Percentiles rank a stretch among this genome's conserved stretches.
Conservation (phyloP, 1,284 basidiomycete genomes). For the Ustilago xerochloae region DNA sequence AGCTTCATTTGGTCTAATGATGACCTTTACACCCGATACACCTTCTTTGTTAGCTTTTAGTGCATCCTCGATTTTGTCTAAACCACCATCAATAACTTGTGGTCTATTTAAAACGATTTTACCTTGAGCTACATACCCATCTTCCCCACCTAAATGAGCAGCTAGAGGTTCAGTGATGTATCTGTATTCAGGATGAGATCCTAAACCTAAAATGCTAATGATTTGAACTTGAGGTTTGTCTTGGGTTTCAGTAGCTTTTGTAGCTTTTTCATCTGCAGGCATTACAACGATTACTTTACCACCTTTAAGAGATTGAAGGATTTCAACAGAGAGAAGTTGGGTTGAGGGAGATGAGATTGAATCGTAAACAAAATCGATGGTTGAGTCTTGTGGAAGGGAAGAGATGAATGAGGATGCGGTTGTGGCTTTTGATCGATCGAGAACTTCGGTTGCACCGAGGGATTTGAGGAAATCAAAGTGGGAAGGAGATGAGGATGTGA, state of each 20-base stretch:
- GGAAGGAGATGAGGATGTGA: slow-evolving; percentile 42
- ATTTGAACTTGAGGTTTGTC: slow-evolving; percentile 10
- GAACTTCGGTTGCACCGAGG: slow-evolving; percentile 43
- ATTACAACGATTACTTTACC: slow-evolving; percentile 40
- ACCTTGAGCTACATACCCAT: slow-evolving; percentile 46
- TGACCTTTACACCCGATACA: slow-evolving; percentile 51
- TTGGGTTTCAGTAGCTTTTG: background rate
- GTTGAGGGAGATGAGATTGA: slow-evolving; percentile 46
- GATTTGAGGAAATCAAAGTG: slow-evolving; percentile 44
- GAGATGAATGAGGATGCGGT: slow-evolving; percentile 17
- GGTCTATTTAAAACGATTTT: slow-evolving; percentile 41
- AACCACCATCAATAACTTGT: slow-evolving; percentile 44
- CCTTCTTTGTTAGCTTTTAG: slow-evolving; percentile 51
- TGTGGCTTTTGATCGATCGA: slow-evolving; percentile 43
- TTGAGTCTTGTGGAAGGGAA: slow-evolving; percentile 1
- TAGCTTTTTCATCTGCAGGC: slow-evolving; percentile 20
- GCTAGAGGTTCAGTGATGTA: slow-evolving; percentile 40
- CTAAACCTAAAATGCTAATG: slow-evolving; percentile 24
- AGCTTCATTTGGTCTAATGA: slow-evolving; percentile 40
- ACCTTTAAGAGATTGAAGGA: slow-evolving; percentile 36
- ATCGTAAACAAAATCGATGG: slow-evolving; percentile 45
- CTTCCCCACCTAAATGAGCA: slow-evolving; percentile 41
- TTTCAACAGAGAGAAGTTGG: slow-evolving; percentile 39
- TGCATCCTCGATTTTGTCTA: slow-evolving; percentile 42
- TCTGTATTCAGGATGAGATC: slow-evolving; percentile 25